phyloP scores from a whole-genome alignment of 192 early-diverging fungal species.

The Jimgerdemannia flammicorona region DNA sequence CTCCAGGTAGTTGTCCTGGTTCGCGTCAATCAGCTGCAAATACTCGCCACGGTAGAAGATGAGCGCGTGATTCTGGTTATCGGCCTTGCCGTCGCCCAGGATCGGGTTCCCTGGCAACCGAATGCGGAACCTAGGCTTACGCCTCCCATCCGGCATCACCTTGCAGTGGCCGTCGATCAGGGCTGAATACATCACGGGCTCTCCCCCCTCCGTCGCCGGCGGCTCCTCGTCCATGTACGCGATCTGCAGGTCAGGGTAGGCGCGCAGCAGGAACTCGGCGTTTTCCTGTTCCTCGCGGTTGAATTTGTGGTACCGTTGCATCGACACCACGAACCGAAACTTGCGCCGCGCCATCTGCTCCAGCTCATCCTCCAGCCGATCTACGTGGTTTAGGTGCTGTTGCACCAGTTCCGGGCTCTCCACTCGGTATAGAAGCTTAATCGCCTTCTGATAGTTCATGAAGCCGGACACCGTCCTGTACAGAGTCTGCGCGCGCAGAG shows the following conservation, averaged over 20 bases:
- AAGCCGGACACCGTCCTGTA: constrained; percentile 71
- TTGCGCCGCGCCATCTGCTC: constrained; percentile 69
- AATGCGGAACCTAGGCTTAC: constrained; percentile 74
- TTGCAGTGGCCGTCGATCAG: constrained; percentile 80
- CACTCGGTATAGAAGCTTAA: constrained; percentile 65
- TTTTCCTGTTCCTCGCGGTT: constrained; percentile 74
- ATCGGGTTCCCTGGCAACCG: constrained; percentile 83
- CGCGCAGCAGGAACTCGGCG: constrained; percentile 68
- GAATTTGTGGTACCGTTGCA: constrained; percentile 80
- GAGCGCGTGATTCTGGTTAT: constrained; percentile 87
- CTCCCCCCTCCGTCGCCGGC: constrained; percentile 48
- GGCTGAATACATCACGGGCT: constrained; percentile 51
- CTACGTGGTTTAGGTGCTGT: constrained; percentile 55
- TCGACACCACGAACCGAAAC: constrained; percentile 78
- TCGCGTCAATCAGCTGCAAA: constrained; percentile 83
- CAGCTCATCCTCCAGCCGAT: constrained; percentile 64
- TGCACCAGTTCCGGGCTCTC: constrained; percentile 74
- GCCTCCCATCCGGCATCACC: constrained; percentile 58
- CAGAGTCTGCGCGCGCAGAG: constrained; percentile 78
- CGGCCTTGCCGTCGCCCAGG: constrained; percentile 87
- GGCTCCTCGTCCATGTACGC: constrained; percentile 73
- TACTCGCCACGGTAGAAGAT: constrained; percentile 88
- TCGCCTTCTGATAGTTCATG: constrained; percentile 8
- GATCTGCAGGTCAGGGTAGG: constrained; percentile 78
- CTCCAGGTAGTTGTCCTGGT: constrained; percentile 91